Evolutionary conservation across 176 grass and related monocot genomes (phyloP).

Genomic region (Cenchrus fungigraminus): DNA sequence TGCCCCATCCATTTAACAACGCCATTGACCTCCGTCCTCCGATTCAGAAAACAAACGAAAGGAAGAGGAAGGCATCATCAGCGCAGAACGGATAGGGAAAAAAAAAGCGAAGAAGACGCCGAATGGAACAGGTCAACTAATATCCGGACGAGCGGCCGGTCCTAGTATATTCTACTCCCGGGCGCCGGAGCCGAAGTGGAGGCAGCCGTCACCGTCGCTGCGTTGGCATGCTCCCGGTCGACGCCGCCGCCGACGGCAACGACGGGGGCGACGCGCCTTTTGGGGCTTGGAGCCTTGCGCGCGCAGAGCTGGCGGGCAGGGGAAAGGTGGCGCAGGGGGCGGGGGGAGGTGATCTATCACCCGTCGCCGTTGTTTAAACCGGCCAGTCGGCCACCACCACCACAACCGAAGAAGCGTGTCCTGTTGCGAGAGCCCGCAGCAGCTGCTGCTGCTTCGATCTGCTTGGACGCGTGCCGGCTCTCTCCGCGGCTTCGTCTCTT

Average conservation of each 20-base stretch:
- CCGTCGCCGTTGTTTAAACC: background rate
- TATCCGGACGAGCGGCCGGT: constrained; percentile 31
- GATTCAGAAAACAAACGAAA: too few relatives aligned
- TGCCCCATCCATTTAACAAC: constrained; percentile 4
- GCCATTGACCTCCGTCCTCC: constrained; percentile 26
- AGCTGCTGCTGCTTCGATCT: background rate
- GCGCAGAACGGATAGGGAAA: too few relatives aligned
- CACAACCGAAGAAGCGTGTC: constrained; percentile 12
- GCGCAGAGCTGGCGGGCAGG: constrained; percentile 6
- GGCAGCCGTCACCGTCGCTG: constrained; percentile 40
- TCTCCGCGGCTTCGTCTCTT: constrained; percentile 9
- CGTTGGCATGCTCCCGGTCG: constrained; percentile 41
- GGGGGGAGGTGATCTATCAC: background rate
- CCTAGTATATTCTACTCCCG: constrained; percentile 15
- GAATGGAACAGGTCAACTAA: constrained; percentile 50
- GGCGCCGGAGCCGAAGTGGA: background rate
- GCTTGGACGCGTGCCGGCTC: background rate
- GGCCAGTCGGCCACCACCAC: background rate
- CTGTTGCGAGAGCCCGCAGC: background rate
- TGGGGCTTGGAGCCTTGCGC: constrained; percentile 20
- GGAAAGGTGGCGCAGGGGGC: background rate
- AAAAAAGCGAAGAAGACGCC: background rate
- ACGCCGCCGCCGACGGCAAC: background rate
- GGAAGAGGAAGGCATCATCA: too few relatives aligned
- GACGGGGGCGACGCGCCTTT: constrained; percentile 21